Conservation (phyloP, 331 rosid genomes). For the Stylosanthes scabra region DNA sequence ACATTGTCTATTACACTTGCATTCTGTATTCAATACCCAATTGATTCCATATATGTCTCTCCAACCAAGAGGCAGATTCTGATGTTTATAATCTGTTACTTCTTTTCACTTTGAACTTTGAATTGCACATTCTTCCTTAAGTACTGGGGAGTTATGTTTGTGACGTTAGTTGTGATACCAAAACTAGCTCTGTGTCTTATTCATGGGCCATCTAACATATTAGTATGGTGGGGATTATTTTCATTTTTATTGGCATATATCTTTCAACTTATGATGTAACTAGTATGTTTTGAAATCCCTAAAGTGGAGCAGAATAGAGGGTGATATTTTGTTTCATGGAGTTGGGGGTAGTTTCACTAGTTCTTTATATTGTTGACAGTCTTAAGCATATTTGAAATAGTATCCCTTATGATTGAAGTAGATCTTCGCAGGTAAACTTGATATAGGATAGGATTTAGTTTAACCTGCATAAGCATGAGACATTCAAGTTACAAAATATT, state of each 20-base stretch:
- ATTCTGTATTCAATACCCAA: background rate
- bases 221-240: background rate
- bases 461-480: background rate
- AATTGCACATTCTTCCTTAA: background rate
- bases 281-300: slow-evolving; percentile 20
- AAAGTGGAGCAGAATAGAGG: background rate
- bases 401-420: slow-evolving; percentile 13
- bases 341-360: slow-evolving; percentile 1
- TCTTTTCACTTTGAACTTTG: slow-evolving; percentile 18
- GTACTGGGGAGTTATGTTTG: background rate
- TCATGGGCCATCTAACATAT: background rate
- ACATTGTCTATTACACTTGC: background rate
- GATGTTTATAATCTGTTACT: background rate
- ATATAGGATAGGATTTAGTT: slow-evolving; percentile 5
- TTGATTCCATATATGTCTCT: slow-evolving; percentile 7
- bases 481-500: background rate
- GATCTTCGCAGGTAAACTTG: background rate
- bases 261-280: slow-evolving; percentile 1
- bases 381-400: background rate
- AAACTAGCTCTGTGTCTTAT: background rate
- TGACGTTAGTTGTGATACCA: slow-evolving; percentile 17
- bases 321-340: slow-evolving; percentile 5
- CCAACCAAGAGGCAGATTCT: slow-evolving; percentile 20
- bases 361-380: slow-evolving; percentile 1
- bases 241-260: background rate